A percentile compares a stretch with the other conserved stretches of the same genome.
phyloP scores from a whole-genome alignment of 2,329 filamentous ascomycete genomes.

The Colletotrichum gigasporum region DNA sequence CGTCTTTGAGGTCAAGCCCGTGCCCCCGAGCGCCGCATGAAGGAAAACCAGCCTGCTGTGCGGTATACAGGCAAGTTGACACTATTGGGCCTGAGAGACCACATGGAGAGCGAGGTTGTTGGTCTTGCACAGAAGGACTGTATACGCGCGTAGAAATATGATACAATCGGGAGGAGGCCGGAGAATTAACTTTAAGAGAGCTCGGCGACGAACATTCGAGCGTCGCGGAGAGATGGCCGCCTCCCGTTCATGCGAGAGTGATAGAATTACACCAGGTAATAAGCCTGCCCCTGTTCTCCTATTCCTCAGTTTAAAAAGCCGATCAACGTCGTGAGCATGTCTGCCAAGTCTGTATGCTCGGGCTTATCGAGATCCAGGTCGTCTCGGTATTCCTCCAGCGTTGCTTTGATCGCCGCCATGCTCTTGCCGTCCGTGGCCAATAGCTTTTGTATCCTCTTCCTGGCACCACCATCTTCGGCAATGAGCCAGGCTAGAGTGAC shows the following conservation, averaged over 20 bases:
- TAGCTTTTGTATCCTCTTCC: conserved; percentile 67
- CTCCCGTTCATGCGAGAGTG: neutral
- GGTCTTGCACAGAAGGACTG: neutral
- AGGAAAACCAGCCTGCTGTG: neutral
- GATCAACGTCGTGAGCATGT: conserved; percentile 64
- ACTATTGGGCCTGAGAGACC: neutral
- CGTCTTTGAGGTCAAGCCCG: conserved; percentile 85
- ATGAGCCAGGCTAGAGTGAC: conserved; percentile 89
- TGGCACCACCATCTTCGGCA: conserved; percentile 85
- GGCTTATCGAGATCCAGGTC: conserved; percentile 65
- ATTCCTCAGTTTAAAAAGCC: conserved; percentile 53
- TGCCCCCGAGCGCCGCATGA: conserved; percentile 51
- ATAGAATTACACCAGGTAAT: neutral
- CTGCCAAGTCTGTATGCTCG: conserved; percentile 65
- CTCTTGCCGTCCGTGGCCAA: conserved; percentile 73
- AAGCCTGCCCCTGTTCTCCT: neutral
- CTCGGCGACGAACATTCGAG: neutral
- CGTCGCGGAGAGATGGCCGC: neutral
- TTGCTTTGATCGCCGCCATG: conserved; percentile 70
- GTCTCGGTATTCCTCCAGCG: conserved; percentile 69
- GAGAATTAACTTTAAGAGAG: neutral
- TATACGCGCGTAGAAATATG: neutral
- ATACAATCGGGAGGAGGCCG: neutral
- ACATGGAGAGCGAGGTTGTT: neutral
- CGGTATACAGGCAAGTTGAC: neutral